phyloP scores from a whole-genome alignment of 2,329 filamentous ascomycete species.

The Fusarium clavum region DNA sequence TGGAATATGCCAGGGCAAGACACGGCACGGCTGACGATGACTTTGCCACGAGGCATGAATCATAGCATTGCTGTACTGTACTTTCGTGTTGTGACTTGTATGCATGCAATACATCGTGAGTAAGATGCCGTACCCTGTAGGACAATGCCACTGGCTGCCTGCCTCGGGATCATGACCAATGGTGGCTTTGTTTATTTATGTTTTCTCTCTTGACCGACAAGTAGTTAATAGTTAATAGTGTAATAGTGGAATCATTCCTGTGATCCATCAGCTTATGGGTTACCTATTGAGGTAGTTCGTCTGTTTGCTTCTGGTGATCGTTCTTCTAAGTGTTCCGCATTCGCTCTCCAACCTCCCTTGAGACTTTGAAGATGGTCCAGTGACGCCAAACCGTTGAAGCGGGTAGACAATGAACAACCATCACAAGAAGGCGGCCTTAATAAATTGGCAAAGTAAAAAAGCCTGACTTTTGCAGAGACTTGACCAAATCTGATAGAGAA shows the following conservation, averaged over 20 bases:
- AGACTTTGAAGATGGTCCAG: not conserved
- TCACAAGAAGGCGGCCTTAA: not conserved
- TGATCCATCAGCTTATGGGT: not conserved
- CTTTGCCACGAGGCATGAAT: constrained; percentile 29
- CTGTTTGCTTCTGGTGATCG: not conserved
- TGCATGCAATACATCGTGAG: constrained; percentile 16
- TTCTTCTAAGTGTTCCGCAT: not conserved
- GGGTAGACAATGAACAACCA: not conserved
- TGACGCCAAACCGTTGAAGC: not conserved
- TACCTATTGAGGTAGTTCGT: not conserved
- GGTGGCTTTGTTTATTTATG: not conserved
- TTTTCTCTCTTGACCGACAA: constrained; percentile 10
- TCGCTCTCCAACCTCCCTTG: not conserved
- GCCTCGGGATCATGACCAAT: not conserved
- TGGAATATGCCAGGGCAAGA: constrained; percentile 31
- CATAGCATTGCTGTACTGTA: constrained; percentile 2
- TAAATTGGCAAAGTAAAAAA: not conserved
- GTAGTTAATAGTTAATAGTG: constrained; percentile 1
- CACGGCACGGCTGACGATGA: constrained; percentile 10
- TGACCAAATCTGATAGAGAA: not conserved
- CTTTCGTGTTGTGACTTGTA: constrained; percentile 20
- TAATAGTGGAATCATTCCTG: not conserved
- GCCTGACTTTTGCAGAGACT: not conserved
- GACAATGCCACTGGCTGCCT: constrained; percentile 3
- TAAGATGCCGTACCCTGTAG: constrained; percentile 9